Base-by-base conservation (phyloP, 164 flowering plant genomes). In the Akebia trifoliata region DNA sequence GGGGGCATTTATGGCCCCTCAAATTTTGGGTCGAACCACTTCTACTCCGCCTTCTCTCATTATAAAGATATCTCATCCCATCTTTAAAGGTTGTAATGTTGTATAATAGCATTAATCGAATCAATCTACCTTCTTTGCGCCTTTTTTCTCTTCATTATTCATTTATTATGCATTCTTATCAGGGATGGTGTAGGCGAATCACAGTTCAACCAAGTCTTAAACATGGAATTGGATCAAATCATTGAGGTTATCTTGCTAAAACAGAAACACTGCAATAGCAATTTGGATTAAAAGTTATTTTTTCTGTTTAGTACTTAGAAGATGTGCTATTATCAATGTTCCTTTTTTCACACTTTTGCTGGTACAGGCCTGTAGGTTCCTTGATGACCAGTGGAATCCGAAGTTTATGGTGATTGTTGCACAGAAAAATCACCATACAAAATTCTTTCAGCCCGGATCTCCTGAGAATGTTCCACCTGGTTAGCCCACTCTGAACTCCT, bases 131-230 rank as follows among this genome's bases (percentile, higher is more conserved):
- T n/a, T n/a, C n/a, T n/a, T n/a, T n/a, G n/a, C n/a, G n/a, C n/a
- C n/a, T n/a, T n/a, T 31, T 2, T 42, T 0, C 17, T 37, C 17
- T 6, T 46, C n/a, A 51, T 0, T 24, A 24, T 4, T 48, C 30
- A 14, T 1, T 38, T 24, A 15, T 24, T 39, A n/a, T n/a, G n/a
- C n/a, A n/a, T n/a, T n/a, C n/a, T n/a, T n/a, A n/a, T n/a, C 45
- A 90, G 95, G 79, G 97, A 90, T 70, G 97, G 97, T 1, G 97
- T 90, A 14, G 86, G 97, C 24, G 97, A 90, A 64, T 84, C 91
- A 0, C 95, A 90, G 52, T 87, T 90, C 72, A 87, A 69, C 39
- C 95, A 90, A 66, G 95, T 87, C 12, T 56, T 90, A 38, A 90
- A 87, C 62, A 77, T 81, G 30, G 97, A 90, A 56, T 67, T 90